Conservation (phyloP, 2,329 filamentous ascomycete species). For the Phyllosticta ampelicida region DNA sequence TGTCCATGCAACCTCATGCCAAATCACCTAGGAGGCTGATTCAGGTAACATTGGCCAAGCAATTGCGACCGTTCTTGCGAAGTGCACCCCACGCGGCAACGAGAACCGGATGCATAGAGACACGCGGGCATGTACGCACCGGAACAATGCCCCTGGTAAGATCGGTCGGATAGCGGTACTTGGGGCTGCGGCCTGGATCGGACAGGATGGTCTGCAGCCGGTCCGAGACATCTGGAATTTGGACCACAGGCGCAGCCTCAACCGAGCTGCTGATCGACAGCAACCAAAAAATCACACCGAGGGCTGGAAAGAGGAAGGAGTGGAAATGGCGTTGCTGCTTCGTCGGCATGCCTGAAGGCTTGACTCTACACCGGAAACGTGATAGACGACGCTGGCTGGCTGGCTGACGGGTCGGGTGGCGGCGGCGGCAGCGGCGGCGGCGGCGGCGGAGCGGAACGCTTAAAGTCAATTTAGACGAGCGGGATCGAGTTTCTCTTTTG, state of each 20-base stretch:
- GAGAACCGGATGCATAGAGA: neutral
- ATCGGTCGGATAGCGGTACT: constrained; percentile 51
- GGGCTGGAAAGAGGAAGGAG: neutral
- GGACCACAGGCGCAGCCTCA: neutral
- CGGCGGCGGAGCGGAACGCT: neutral
- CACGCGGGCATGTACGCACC: constrained; percentile 13
- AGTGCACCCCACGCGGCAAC: neutral
- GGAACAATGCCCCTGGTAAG: constrained; percentile 50
- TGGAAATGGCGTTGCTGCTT: neutral
- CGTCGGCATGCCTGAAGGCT: neutral
- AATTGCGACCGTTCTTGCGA: neutral
- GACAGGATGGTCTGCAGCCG: constrained; percentile 46
- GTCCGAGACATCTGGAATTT: constrained; percentile 30
- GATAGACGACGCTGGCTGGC: neutral
- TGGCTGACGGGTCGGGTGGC: too few species aligned
- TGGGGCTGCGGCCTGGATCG: constrained; percentile 39
- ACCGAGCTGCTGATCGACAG: neutral
- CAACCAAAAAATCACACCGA: neutral
- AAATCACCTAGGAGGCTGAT: neutral
- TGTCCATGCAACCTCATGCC: neutral
- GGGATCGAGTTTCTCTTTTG: neutral
- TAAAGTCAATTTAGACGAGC: neutral
- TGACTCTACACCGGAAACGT: neutral
- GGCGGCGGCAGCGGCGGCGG: too few species aligned
- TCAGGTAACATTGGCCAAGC: neutral